Conservation (phyloP, 2,329 filamentous ascomycete genomes). For the Fusarium sacchari region DNA sequence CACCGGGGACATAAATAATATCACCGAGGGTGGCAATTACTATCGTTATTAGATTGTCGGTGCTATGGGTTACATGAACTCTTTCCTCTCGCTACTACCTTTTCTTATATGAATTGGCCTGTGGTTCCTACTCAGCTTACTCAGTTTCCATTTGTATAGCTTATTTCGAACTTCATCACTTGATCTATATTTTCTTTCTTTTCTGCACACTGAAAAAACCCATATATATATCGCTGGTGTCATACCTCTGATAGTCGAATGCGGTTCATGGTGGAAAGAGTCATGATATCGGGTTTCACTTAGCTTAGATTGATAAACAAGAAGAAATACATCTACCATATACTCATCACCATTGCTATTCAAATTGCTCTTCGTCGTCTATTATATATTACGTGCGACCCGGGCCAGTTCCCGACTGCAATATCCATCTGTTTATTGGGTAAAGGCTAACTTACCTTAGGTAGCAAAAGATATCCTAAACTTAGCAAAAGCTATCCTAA, state of each 20-base stretch:
- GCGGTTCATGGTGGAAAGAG: not conserved
- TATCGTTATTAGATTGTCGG: not conserved
- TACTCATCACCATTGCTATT: fast-evolving
- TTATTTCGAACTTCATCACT: not conserved
- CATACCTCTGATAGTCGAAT: not conserved
- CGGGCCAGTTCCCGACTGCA: fast-evolving
- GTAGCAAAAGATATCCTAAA: too few relatives aligned
- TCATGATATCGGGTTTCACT: not conserved
- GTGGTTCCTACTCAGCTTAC: not conserved
- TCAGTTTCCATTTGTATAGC: fast-evolving
- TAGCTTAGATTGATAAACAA: not conserved
- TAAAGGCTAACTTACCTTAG: too few relatives aligned
- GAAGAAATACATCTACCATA: not conserved
- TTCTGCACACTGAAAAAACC: too few relatives aligned
- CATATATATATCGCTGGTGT: too few relatives aligned
- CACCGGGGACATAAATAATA: not conserved
- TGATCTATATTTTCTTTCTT: too few relatives aligned
- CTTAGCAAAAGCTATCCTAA: too few relatives aligned
- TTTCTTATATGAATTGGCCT: not conserved
- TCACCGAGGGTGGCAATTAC: not conserved
- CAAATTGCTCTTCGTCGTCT: fast-evolving
- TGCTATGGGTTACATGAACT: not conserved
- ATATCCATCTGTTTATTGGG: too few relatives aligned
- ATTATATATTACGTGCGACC: fast-evolving
- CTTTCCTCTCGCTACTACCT: not conserved